These are phyloP conservation scores for Eudorina sp. DNA, from an alignment of 139 green algal species.

Conservation along the genomic window DNA sequence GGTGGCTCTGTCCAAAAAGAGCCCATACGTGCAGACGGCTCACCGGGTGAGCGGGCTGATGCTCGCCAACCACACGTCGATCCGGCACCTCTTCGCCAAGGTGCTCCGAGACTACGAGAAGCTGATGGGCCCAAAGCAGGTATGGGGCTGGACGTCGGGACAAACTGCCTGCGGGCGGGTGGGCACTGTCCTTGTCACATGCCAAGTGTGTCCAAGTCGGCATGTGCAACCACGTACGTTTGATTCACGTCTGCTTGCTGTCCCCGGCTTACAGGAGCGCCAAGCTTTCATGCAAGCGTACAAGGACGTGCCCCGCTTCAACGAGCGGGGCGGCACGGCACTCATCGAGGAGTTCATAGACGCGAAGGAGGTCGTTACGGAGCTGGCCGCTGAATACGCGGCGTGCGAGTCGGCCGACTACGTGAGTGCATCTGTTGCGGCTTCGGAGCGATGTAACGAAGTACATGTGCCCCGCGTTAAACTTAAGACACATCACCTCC, in stretches of 20 bases:
- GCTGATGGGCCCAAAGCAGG: constrained; percentile 81
- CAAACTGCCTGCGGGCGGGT: too few species aligned
- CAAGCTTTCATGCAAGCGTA: constrained; percentile 91
- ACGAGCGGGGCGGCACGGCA: constrained; percentile 44
- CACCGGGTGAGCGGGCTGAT: constrained; percentile 97
- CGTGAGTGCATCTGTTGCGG: constrained; percentile 65
- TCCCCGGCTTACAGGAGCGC: constrained; percentile 40
- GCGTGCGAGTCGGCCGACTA: constrained; percentile 92
- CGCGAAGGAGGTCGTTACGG: constrained; percentile 85
- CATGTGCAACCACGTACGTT: too few species aligned
- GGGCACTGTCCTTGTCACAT: too few species aligned
- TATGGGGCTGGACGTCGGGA: too few species aligned
- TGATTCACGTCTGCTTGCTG: too few species aligned
- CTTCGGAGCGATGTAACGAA: too few species aligned
- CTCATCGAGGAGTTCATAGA: constrained; percentile 94
- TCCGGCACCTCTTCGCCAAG: constrained; percentile 73
- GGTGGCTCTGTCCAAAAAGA: constrained; percentile 96
- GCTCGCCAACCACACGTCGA: constrained; percentile 98
- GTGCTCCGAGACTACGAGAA: constrained; percentile 95
- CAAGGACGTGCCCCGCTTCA: constrained; percentile 77
- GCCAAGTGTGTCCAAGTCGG: too few species aligned
- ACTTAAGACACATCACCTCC: too few species aligned
- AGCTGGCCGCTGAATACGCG: constrained; percentile 88
- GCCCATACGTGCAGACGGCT: constrained; percentile 88
- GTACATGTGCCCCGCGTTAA: too few species aligned